phyloP scores from a whole-genome alignment of 768 basidiomycete species.

The Boletales sp. region DNA sequence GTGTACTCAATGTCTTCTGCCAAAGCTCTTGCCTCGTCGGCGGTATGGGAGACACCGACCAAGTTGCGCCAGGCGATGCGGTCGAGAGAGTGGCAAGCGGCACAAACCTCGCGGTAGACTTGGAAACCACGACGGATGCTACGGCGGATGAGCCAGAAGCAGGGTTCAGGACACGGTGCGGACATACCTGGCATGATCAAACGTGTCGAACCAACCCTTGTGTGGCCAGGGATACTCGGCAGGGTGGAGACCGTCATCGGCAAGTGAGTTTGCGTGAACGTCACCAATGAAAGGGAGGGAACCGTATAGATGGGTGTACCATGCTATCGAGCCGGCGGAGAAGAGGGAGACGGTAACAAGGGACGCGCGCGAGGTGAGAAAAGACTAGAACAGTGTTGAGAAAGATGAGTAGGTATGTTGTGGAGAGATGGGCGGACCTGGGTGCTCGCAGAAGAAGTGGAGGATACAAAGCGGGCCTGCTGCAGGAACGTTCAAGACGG shows the following conservation, averaged over 20 bases:
- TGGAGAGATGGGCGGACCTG: conserved; percentile 50
- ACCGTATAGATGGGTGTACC: conserved; percentile 96
- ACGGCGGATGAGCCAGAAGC: conserved; percentile 8
- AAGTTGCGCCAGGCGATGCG: conserved; percentile 99
- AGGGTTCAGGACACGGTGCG: conserved; percentile 5
- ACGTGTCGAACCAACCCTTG: conserved; percentile 82
- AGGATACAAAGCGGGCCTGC: conserved; percentile 72
- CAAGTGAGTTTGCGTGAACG: conserved; percentile 88
- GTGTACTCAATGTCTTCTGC: conserved; percentile 97
- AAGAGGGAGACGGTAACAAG: conserved; percentile 72
- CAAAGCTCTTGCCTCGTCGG: conserved; percentile 82
- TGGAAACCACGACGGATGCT: conserved; percentile 95
- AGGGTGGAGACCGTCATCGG: conserved; percentile 94
- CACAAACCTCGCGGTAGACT: conserved; percentile 99
- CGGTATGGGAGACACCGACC: conserved; percentile 96
- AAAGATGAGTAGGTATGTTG: not conserved
- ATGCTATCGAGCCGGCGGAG: conserved; percentile 87
- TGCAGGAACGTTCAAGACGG: conserved; percentile 12
- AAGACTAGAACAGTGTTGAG: conserved; percentile 40
- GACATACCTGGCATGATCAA: conserved; percentile 92
- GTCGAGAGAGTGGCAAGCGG: conserved; percentile 98
- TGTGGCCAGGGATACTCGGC: conserved; percentile 88
- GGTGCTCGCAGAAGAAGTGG: conserved; percentile 53
- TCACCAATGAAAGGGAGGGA: conserved; percentile 85
- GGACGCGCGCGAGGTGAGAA: conserved; percentile 67